Evolutionary conservation across 179 eudicot genomes (phyloP).

Genomic region (Silene vulgaris): DNA sequence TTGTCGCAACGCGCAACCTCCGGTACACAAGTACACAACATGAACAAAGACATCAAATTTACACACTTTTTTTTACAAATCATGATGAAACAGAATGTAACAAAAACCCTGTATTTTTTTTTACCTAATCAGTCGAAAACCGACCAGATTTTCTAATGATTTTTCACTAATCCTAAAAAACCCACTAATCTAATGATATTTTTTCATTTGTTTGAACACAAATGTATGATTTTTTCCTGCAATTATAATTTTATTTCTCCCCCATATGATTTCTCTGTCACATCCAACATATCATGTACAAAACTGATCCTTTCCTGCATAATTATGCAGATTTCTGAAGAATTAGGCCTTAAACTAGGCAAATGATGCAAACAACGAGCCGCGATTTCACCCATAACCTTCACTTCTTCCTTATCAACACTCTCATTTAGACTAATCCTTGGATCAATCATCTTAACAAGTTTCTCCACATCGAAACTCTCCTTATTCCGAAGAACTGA

Average conservation of each 20-base stretch:
- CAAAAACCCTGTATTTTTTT: neutral
- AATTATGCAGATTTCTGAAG: conserved; percentile 39
- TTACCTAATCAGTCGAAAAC: too few species aligned
- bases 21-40: too few species aligned
- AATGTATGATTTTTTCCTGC: neutral
- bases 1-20: too few species aligned
- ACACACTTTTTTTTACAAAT: conserved; percentile 18
- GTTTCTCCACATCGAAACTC: conserved; percentile 27
- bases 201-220: neutral
- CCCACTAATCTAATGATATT: neutral
- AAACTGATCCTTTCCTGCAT: conserved; percentile 34
- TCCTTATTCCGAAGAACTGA: conserved; percentile 30
- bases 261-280: conserved; percentile 13
- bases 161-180: conserved; percentile 19
- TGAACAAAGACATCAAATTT: neutral
- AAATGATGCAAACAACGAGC: conserved; percentile 44
- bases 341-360: conserved; percentile 59
- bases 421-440: conserved; percentile 25
- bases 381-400: conserved; percentile 38
- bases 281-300: conserved; percentile 6
- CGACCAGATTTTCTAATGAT: conserved; percentile 7
- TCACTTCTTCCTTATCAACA: conserved; percentile 45
- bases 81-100: conserved; percentile 11
- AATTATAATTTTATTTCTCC: neutral
- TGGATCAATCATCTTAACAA: conserved; percentile 49